Base-by-base conservation (phyloP, 148 eudicot species). In the Vaccinium vitisidaea region DNA sequence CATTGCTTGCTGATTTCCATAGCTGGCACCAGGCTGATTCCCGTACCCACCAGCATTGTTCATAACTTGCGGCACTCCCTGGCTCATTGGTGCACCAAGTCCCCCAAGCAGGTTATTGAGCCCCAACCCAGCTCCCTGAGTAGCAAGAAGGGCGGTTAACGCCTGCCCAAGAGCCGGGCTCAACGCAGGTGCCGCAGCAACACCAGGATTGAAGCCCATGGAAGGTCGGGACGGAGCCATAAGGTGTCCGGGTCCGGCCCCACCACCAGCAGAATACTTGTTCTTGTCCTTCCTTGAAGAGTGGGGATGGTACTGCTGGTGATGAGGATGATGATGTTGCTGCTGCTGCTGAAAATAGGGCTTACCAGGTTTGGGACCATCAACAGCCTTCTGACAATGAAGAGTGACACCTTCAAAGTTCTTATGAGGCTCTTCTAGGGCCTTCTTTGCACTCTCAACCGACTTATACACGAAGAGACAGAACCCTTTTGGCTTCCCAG, bases 401-500 rank as follows among this genome's bases (percentile, higher is more conserved):
- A 97, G 88, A 0, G 88, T 89, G 70, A 89, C 89, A 1, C 99
- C 98, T 76, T 97, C 99, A 69, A 87, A 93, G 67, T 71, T 89
- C 94, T 97, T 97, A 69, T 94, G 96, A 0, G 99, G 98, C 89
- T 95, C 99, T 85, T 94, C 98, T 82, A 97, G 82, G 0, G 98
- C 96, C 89, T 88, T 94, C 87, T 76, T 90, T 0, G 98, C 96
- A 69, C 98, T 87, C 82, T 94, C 98, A 0, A 90, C 82, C 3
- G 83, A 85, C 90, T 88, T 94, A 63, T 95, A 97, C 21, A 97
- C 98, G 84, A 95, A 97, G 70, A 97, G 76, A 54, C 95, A 92
- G 71, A 97, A 97, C 83, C 99, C 99, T n/a, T 91, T 97, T 0
- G 95, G 94, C 86, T 88, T 97, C 83, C 98, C 98, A 1, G 96